Evolutionary conservation across 2,329 filamentous ascomycete genomes (phyloP).

Genomic region (Bipolaris oryzae): DNA sequence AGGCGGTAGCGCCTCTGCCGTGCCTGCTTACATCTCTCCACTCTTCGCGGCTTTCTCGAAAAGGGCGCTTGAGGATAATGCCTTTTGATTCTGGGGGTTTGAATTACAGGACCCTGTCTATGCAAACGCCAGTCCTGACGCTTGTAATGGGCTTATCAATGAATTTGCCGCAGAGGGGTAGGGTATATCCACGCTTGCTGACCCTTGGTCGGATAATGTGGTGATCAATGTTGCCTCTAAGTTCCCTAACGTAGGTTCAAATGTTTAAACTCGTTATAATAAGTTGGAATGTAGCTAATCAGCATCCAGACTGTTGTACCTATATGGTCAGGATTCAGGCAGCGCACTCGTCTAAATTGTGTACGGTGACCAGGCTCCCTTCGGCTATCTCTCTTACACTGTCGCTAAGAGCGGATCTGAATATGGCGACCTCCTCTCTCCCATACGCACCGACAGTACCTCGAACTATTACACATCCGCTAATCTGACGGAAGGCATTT

Average conservation of each 20-base stretch:
- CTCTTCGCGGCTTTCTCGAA: slow-evolving; percentile 14
- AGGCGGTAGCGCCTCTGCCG: slow-evolving; percentile 19
- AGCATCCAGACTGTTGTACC: background rate
- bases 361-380: background rate
- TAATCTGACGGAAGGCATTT: background rate
- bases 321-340: background rate
- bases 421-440: background rate
- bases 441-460: background rate
- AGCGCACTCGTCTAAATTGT: background rate
- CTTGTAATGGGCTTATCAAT: background rate
- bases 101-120: background rate
- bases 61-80: slow-evolving; percentile 15
- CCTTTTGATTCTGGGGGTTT: slow-evolving; percentile 4
- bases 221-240: background rate
- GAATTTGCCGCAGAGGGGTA: background rate
- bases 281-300: background rate
- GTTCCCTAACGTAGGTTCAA: background rate
- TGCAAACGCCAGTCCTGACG: slow-evolving; percentile 1
- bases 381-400: background rate
- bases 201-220: background rate
- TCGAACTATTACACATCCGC: background rate
- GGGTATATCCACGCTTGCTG: background rate
- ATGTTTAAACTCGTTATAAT: background rate
- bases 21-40: slow-evolving; percentile 4
- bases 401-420: slow-evolving; percentile 3